Evolutionary conservation across 1,139 yeast genomes (phyloP).

Genomic region (Lodderomyces metapsilosis): DNA sequence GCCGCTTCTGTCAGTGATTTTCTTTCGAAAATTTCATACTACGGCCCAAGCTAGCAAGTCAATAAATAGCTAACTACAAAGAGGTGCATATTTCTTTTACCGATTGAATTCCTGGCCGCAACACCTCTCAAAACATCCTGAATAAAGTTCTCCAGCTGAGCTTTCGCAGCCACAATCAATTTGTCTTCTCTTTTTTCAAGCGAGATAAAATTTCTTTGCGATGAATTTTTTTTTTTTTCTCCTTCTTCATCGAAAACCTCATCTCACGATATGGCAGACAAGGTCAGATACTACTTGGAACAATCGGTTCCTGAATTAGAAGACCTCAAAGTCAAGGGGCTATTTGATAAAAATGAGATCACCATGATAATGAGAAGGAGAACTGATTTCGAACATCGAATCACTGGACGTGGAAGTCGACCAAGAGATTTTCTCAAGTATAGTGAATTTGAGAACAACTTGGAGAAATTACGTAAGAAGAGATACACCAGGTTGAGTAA

Average conservation of each 20-base stretch:
- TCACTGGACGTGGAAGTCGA: constrained; percentile 79
- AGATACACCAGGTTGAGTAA: constrained; percentile 63
- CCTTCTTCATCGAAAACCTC: background rate
- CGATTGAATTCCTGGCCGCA: no score
- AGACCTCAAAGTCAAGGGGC: constrained; percentile 77
- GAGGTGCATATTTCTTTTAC: no score
- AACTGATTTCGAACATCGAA: constrained; percentile 92
- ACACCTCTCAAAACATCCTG: no score
- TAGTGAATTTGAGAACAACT: constrained; percentile 75
- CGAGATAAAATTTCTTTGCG: background rate
- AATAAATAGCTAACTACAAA: no score
- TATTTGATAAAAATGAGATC: constrained; percentile 79
- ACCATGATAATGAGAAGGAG: constrained; percentile 86
- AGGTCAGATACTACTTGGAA: constrained; percentile 73
- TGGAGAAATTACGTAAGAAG: constrained; percentile 76
- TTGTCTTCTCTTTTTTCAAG: background rate
- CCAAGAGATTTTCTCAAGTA: constrained; percentile 78
- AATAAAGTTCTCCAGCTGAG: no score
- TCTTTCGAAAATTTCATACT: no score
- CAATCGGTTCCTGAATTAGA: constrained; percentile 91
- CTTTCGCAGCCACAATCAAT: constrained; percentile 1
- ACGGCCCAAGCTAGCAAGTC: no score
- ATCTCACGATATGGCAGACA: constrained; percentile 56
- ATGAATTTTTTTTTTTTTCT: background rate
- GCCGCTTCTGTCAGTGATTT: no score